Evolutionary conservation across 768 basidiomycete genomes (phyloP).

Genomic region (Symmetrospora coprosmae): DNA sequence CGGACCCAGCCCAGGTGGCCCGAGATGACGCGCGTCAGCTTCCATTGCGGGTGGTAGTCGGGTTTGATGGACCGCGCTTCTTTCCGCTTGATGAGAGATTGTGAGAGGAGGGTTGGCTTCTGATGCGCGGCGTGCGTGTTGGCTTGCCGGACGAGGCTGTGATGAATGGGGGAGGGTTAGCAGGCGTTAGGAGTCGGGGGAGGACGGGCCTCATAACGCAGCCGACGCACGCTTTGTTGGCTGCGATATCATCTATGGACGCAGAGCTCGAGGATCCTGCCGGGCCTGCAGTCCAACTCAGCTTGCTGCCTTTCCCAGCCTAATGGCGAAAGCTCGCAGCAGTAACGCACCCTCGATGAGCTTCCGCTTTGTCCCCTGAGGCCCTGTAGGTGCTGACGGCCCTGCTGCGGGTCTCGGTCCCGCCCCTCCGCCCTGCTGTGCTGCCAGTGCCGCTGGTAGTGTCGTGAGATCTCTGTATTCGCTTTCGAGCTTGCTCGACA

Average conservation of each 20-base stretch:
- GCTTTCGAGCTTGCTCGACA: slow-evolving; percentile 72
- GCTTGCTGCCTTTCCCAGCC: slow-evolving; percentile 56
- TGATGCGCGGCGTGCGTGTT: slow-evolving; percentile 37
- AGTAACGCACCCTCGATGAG: slow-evolving; percentile 28
- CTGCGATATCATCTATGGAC: slow-evolving; percentile 15
- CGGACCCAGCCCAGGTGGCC: slow-evolving; percentile 98
- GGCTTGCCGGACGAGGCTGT: slow-evolving; percentile 37
- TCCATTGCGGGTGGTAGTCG: slow-evolving; percentile 91
- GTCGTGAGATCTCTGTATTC: slow-evolving; percentile 79
- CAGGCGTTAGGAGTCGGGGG: background rate
- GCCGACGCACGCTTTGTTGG: slow-evolving; percentile 4
- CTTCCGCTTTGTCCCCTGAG: slow-evolving; percentile 16
- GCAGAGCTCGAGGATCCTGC: slow-evolving; percentile 33
- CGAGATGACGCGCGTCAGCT: slow-evolving; percentile 86
- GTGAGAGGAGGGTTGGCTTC: slow-evolving; percentile 49
- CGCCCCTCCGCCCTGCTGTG: slow-evolving; percentile 67
- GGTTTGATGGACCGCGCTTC: slow-evolving; percentile 88
- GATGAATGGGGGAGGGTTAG: slow-evolving; percentile 26
- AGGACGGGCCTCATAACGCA: background rate
- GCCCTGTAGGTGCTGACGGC: slow-evolving; percentile 3
- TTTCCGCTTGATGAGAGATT: slow-evolving; percentile 81
- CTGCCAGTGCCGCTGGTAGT: slow-evolving; percentile 62
- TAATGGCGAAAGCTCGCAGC: background rate
- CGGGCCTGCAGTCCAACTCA: slow-evolving; percentile 36
- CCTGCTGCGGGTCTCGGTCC: slow-evolving; percentile 51